Percentiles rank a stretch among this genome's conserved stretches.
phyloP scores from a whole-genome alignment of 306 rosid genomes.

The Begonia loranthoides region DNA sequence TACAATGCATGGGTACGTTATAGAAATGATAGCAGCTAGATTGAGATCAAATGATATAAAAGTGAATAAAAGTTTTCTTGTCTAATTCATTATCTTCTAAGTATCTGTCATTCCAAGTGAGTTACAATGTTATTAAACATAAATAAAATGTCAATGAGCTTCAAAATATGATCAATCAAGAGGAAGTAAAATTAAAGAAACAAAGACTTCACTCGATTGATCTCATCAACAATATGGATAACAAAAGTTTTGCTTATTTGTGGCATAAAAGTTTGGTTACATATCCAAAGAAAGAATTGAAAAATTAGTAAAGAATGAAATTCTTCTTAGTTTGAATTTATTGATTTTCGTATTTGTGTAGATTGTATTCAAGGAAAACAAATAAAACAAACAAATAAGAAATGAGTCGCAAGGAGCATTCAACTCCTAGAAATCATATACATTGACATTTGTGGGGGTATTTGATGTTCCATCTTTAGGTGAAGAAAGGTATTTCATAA shows the following conservation, averaged over 20 bases:
- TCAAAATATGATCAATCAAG: neutral
- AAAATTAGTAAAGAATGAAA: neutral
- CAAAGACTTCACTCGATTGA: neutral
- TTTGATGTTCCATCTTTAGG: neutral
- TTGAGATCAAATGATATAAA: too few species aligned
- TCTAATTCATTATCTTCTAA: too few species aligned
- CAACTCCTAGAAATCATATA: neutral
- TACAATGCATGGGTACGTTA: too few species aligned
- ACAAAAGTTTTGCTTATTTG: neutral
- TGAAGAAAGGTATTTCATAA: neutral
- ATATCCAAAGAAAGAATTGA: neutral
- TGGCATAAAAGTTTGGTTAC: slow-evolving; percentile 2
- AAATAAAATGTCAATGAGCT: neutral
- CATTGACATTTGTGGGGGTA: neutral
- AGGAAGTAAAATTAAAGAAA: too few species aligned
- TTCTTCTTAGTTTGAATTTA: neutral
- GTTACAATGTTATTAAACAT: too few species aligned
- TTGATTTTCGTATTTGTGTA: neutral
- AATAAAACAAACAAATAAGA: neutral
- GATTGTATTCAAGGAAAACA: neutral
- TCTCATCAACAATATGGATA: neutral
- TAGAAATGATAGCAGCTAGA: too few species aligned
- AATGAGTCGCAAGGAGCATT: slow-evolving; percentile 3
- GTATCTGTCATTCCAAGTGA: too few species aligned
- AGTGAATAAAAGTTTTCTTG: too few species aligned